Evolutionary conservation across 1,284 basidiomycete genomes (phyloP).

Genomic region (Singerocomus inundabilis): DNA sequence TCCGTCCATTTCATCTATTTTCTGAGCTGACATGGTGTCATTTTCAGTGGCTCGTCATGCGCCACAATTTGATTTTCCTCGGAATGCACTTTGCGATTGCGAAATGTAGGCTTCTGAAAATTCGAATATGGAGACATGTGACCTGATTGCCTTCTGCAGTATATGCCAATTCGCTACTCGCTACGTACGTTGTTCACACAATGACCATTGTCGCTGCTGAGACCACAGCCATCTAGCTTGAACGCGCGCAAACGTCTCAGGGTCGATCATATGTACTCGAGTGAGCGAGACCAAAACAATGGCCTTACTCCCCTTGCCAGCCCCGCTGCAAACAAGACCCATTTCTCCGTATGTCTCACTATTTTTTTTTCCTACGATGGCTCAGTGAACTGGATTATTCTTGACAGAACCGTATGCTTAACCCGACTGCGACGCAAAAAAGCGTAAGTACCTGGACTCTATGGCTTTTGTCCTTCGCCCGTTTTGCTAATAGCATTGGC

Average conservation of each 20-base stretch:
- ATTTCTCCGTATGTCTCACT: constrained; percentile 24
- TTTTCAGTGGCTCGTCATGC: constrained; percentile 47
- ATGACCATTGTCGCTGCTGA: background rate
- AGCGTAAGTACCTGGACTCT: constrained; percentile 13
- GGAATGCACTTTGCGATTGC: constrained; percentile 52
- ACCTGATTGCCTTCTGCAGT: constrained; percentile 10
- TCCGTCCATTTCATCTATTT: background rate
- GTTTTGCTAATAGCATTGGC: background rate
- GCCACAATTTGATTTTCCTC: constrained; percentile 46
- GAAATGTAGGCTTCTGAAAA: constrained; percentile 37
- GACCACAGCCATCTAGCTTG: constrained; percentile 12
- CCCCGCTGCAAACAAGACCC: constrained; percentile 17
- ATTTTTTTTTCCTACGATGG: no score
- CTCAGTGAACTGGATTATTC: background rate
- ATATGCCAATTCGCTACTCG: constrained; percentile 35
- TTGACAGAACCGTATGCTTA: constrained; percentile 28
- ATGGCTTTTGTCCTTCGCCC: background rate
- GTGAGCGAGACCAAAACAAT: constrained; percentile 27
- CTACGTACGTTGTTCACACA: constrained; percentile 23
- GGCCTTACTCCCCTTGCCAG: constrained; percentile 14
- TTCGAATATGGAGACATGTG: background rate
- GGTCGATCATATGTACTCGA: constrained; percentile 27
- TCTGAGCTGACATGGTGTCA: background rate
- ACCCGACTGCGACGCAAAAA: constrained; percentile 17
- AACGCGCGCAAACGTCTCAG: constrained; percentile 34